Evolutionary conservation across 148 eudicot species (phyloP), one percentile per base, ranked within the genome.

Genomic region (Rhododendron mucronatum): DNA sequence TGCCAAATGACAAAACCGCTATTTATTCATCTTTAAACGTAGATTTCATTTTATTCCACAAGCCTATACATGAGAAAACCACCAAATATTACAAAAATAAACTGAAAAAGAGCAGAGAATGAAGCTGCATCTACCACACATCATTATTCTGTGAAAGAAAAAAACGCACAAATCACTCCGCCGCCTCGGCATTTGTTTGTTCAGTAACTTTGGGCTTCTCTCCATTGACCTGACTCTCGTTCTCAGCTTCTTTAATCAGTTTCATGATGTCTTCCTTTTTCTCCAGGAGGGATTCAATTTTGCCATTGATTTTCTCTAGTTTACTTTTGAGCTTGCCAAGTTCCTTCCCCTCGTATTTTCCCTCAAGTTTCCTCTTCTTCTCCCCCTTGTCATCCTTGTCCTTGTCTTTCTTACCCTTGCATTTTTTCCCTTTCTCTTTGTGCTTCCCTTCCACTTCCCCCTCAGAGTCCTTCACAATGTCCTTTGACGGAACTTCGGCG

Each of bases 261-360:
- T 35, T 89, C 86, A 90, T n/a, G 33, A 95, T 89, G 81, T 89
- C 89, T 51, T 89, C 93, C 79, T 94, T 95, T 81, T 94, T 82
- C 75, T 92, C 85, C 13, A 93, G 83, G 81, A 95, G 94, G n/a
- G 91, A 90, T 88, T 93, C 97, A 57, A 95, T 90, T 90, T 95
- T 91, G 59, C 91, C 88, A n/a, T 92, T 89, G 87, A 95, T 87
- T 83, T 92, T 93, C 77, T 94, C 97, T 35, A 93, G 78, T 88
- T 92, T 93, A 84, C 82, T 86, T 86, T 92, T 93, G 59, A 95
- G 84, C 90, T 93, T 95, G 82, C 59, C 93, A 82, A 91, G 90
- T 87, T 93, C 93, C 76, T 90, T 89, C 59, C 86, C 89, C 45
- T 85, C 80, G 84, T 85, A 37, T 84, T 86, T 90, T 63, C 65